Conservation (phyloP, 2,329 filamentous ascomycete genomes). For the Celoporthe dispersa region DNA sequence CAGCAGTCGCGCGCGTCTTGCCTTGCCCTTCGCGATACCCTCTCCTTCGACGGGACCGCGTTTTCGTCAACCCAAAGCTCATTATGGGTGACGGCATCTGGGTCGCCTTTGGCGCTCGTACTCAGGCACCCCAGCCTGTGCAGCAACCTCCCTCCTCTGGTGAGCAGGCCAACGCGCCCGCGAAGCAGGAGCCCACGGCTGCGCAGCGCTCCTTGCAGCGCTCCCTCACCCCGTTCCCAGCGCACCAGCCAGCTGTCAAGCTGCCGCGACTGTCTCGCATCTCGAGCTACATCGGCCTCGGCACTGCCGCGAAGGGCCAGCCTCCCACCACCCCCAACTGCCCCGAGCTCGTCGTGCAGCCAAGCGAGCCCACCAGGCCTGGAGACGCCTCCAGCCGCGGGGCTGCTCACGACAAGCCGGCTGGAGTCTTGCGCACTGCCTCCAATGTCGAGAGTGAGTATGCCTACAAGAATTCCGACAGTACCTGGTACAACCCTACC, state of each 20-base stretch:
- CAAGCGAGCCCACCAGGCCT: slow-evolving; percentile 17
- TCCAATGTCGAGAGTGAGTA: background rate
- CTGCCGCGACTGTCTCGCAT: slow-evolving; percentile 22
- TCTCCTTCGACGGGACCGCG: background rate
- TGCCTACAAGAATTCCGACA: slow-evolving; percentile 16
- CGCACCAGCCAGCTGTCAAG: slow-evolving; percentile 19
- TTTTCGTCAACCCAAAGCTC: background rate
- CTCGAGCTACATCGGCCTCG: slow-evolving; percentile 27
- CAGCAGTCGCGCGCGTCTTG: background rate
- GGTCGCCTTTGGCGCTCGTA: slow-evolving; percentile 20
- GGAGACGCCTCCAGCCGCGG: background rate
- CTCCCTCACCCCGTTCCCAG: slow-evolving; percentile 14
- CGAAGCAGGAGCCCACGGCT: background rate
- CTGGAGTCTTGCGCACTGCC: background rate
- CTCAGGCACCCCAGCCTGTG: slow-evolving; percentile 14
- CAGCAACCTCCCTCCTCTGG: background rate
- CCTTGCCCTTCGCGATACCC: background rate
- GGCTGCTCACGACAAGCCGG: slow-evolving; percentile 3
- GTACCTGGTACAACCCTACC: slow-evolving; percentile 28
- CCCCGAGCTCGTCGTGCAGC: slow-evolving; percentile 19
- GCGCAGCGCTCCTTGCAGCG: slow-evolving; percentile 15
- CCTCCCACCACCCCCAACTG: background rate
- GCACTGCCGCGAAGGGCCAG: slow-evolving; percentile 17
- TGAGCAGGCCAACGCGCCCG: slow-evolving; percentile 4
- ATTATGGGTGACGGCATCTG: slow-evolving; percentile 23